Percentiles rank a stretch among this genome's conserved stretches.
Evolutionary conservation across 345 rosid genomes (phyloP).

Genomic region (Linum trigynum): DNA sequence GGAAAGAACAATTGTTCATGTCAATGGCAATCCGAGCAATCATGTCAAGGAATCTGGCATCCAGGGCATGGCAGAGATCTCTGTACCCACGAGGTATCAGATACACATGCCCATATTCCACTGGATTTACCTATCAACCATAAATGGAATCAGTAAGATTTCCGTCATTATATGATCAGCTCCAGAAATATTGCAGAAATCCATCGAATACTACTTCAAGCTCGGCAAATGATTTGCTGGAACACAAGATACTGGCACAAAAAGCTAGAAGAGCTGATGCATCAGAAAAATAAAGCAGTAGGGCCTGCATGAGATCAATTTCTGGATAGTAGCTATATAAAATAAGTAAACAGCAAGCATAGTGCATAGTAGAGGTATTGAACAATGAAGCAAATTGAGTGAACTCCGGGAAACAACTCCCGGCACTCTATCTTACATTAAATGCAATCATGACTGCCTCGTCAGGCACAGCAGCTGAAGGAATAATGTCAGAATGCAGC

Average conservation of each 20-base stretch:
- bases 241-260: too few species aligned
- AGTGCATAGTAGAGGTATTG: too few species aligned
- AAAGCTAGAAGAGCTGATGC: too few species aligned
- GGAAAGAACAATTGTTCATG: slow-evolving; percentile 21
- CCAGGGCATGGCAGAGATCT: slow-evolving; percentile 14
- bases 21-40: slow-evolving; percentile 24
- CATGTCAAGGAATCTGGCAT: slow-evolving; percentile 22
- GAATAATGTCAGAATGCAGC: slow-evolving; percentile 22
- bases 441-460: slow-evolving; percentile 17
- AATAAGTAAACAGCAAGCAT: too few species aligned
- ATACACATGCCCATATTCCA: slow-evolving; percentile 33
- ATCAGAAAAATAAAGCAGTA: too few species aligned
- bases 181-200: too few species aligned
- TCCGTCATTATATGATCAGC: too few species aligned
- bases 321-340: too few species aligned
- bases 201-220: too few species aligned
- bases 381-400: not conserved
- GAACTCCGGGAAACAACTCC: not conserved
- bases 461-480: slow-evolving; percentile 22
- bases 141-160: too few species aligned
- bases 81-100: slow-evolving; percentile 22
- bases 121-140: slow-evolving; percentile 19
- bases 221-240: too few species aligned
- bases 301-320: too few species aligned
- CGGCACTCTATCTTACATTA: slow-evolving; percentile 21